Evolutionary conservation across 2,329 filamentous ascomycete species (phyloP).

Genomic region (Cercospora berteroae): DNA sequence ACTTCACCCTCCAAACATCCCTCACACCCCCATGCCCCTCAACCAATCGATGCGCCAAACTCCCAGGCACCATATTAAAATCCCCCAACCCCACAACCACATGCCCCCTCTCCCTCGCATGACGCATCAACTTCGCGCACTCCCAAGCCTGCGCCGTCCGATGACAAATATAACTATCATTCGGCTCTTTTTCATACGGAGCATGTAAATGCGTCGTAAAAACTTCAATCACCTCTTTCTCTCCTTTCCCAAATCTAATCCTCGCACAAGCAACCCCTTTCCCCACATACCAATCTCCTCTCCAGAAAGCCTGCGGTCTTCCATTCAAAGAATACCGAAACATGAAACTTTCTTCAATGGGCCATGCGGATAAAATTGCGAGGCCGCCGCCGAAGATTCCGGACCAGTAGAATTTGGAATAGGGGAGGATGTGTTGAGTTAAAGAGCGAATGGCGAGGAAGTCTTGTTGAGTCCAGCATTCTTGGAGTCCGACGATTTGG

Average conservation of each 20-base stretch:
- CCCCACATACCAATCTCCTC: conserved; percentile 94
- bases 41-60: conserved; percentile 79
- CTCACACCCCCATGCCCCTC: conserved; percentile 72
- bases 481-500: conserved; percentile 88
- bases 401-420: conserved; percentile 89
- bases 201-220: conserved; percentile 88
- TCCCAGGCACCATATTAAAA: conserved; percentile 93
- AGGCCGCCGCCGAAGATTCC: conserved; percentile 88
- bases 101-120: conserved; percentile 74
- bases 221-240: conserved; percentile 73
- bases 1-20: conserved; percentile 80
- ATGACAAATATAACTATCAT: conserved; percentile 87
- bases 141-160: conserved; percentile 93
- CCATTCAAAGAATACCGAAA: conserved; percentile 86
- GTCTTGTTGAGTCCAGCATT: conserved; percentile 88
- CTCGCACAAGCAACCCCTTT: conserved; percentile 86
- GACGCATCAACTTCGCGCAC: conserved; percentile 82
- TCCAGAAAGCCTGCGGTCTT: conserved; percentile 85
- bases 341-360: conserved; percentile 87
- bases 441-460: conserved; percentile 73
- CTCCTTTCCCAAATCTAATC: conserved; percentile 65
- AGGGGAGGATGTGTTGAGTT: conserved; percentile 72
- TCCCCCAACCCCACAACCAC: conserved; percentile 85
- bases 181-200: conserved; percentile 74
- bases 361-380: conserved; percentile 86